A percentile compares a stretch with the other conserved stretches of the same genome.
Conservation (phyloP, 257 asterid genomes). For the Osmanthus fragrans region DNA sequence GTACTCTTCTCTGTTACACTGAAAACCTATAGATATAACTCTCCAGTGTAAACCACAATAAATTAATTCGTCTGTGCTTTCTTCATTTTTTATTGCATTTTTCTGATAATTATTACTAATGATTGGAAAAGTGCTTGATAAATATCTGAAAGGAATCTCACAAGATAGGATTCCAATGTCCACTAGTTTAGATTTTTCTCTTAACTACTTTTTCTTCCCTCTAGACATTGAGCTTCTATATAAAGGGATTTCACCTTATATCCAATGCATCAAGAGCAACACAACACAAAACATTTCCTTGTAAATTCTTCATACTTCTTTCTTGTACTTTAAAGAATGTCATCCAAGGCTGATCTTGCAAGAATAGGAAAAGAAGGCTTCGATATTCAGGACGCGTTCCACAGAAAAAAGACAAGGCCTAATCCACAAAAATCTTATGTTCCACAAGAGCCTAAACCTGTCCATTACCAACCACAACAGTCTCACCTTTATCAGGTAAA, state of each 20-base stretch:
- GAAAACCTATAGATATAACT: too few species aligned
- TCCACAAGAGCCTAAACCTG: constrained; percentile 1
- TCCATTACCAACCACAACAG: constrained; percentile 35
- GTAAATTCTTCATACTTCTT: background rate
- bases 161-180: background rate
- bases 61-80: too few species aligned
- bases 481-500: constrained; percentile 28
- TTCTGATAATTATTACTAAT: too few species aligned
- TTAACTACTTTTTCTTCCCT: background rate
- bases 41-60: too few species aligned
- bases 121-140: background rate
- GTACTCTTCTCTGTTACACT: too few species aligned
- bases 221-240: constrained; percentile 20
- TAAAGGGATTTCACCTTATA: constrained; percentile 24
- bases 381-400: constrained; percentile 21
- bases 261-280: constrained; percentile 19
- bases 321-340: constrained; percentile 32
- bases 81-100: too few species aligned
- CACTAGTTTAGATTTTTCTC: background rate
- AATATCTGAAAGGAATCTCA: constrained; percentile 20
- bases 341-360: constrained; percentile 35
- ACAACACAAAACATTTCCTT: background rate
- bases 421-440: background rate
- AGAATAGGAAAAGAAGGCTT: constrained; percentile 20
- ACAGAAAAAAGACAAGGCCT: constrained; percentile 19